Percentiles rank a stretch among this genome's conserved stretches.
Conservation (phyloP, 2,329 filamentous ascomycete species). For the Colletotrichum sp. region DNA sequence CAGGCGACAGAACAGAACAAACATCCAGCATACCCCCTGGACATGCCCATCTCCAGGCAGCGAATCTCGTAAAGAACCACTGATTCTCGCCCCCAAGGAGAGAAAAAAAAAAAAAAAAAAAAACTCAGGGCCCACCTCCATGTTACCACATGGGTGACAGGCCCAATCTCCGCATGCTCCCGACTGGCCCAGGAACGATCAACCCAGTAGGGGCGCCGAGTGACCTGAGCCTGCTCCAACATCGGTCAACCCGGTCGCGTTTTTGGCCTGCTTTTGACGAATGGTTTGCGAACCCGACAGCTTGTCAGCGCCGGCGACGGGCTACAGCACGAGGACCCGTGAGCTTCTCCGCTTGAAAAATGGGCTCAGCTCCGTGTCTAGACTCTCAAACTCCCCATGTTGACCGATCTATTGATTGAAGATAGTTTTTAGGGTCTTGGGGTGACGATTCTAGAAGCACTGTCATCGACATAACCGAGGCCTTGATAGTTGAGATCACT, state of each 20-base stretch:
- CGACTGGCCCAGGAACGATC: conserved; percentile 15
- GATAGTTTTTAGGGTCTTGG: neutral
- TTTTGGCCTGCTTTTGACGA: neutral
- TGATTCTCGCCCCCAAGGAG: neutral
- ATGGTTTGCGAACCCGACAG: neutral
- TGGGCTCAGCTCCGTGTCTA: neutral
- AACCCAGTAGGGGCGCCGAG: neutral
- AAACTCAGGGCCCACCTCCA: neutral
- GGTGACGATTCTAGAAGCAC: neutral
- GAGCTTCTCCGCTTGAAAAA: neutral
- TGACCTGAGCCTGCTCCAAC: neutral
- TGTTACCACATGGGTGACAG: neutral
- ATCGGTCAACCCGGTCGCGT: conserved; percentile 7
- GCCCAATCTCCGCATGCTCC: conserved; percentile 8
- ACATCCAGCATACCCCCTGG: neutral
- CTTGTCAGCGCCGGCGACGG: neutral
- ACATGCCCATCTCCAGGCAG: neutral
- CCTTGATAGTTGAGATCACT: neutral
- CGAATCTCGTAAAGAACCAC: neutral
- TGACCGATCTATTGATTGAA: neutral
- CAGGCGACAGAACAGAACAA: neutral
- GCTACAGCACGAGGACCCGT: neutral
- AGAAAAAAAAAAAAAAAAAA: neutral
- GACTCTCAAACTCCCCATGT: neutral
- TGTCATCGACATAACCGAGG: neutral